Conservation (phyloP, 805 yeast genomes). For the Naumovozyma castellii region DNA sequence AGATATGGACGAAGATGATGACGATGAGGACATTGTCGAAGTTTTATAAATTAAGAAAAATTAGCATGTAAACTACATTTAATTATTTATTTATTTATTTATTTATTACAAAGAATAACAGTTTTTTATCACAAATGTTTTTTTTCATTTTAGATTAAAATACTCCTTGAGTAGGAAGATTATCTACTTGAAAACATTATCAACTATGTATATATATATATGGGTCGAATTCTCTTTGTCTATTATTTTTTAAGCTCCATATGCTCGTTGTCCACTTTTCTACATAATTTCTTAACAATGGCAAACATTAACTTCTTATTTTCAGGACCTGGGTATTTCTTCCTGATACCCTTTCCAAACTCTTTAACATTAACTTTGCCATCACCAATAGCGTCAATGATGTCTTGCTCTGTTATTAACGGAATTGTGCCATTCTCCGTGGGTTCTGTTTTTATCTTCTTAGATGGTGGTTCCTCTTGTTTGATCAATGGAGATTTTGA, state of each 20-base stretch:
- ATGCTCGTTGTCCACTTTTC: slow-evolving; percentile 24
- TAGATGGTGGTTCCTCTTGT: slow-evolving; percentile 27
- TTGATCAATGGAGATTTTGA: slow-evolving; percentile 2
- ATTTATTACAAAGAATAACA: not conserved
- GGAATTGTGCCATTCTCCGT: slow-evolving; percentile 10
- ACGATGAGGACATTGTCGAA: slow-evolving; percentile 28
- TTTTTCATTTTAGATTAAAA: too few relatives aligned
- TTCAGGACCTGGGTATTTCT: slow-evolving; percentile 35
- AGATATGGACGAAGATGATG: slow-evolving; percentile 13
- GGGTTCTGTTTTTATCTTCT: slow-evolving; percentile 33
- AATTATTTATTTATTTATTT: too few relatives aligned
- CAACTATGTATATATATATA: not conserved
- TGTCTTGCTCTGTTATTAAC: slow-evolving; percentile 62
- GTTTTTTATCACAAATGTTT: not conserved
- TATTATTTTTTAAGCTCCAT: slow-evolving; percentile 23
- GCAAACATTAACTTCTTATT: slow-evolving; percentile 26
- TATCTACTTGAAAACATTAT: too few relatives aligned
- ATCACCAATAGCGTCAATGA: slow-evolving; percentile 47
- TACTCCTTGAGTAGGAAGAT: too few relatives aligned
- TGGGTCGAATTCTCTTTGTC: too few relatives aligned
- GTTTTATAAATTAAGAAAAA: slow-evolving; percentile 19
- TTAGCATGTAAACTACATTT: too few relatives aligned
- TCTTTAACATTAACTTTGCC: slow-evolving; percentile 39
- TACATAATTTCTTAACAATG: slow-evolving; percentile 25
- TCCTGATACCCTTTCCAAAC: slow-evolving; percentile 50